Base-by-base conservation (phyloP, 2,329 filamentous ascomycete genomes). In the Dactylellina drechsleri region DNA sequence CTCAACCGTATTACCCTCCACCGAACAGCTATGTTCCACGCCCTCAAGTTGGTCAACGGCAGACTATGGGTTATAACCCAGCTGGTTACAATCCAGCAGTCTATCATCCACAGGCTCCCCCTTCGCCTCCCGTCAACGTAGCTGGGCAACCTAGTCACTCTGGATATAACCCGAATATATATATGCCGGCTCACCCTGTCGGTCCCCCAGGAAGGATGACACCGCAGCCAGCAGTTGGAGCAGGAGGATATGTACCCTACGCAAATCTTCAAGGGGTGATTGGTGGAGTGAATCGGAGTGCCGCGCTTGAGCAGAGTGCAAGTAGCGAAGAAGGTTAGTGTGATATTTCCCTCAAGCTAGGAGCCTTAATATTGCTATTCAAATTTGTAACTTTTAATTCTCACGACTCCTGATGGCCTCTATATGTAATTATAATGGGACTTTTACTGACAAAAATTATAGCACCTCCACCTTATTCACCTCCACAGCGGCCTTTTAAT, bases 211-310 rank as follows among this genome's bases (percentile, higher is more conserved):
- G 72, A 52, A 59, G 72, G 26, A 76, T 71, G 66, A 61, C 72
- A 8, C 72, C 72, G 4, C 72, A 76, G 18, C 72, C 72, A 7
- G 66, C 67, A 7, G 72, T 76, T 31, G 72, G 72, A 52, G 65
- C 72, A 43, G 72, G 72, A 36, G 72, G 72, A 61, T 76, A 76
- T 66, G 72, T 76, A 16, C 72, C 72, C 5, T 76, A 76, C 56
- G 72, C 72, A 23, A 76, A 76, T 47, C 65, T 76, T 18, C 72
- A 76, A 60, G 72, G 72, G 28, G 72, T 76, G 36, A 76, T 76
- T 18, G 72, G 72, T n/a, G 72, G 72, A 1, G 72, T 76, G 15
- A 76, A 76, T 61, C 68, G 72, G 43, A 76, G 72, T 47, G 28
- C 72, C 41, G 59, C 66, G 3, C 26, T 76, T 12, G 72, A 76